Evolutionary conservation across 768 basidiomycete genomes (phyloP), one percentile per base, ranked within the genome.

Genomic region (Termitomyces heimii): DNA sequence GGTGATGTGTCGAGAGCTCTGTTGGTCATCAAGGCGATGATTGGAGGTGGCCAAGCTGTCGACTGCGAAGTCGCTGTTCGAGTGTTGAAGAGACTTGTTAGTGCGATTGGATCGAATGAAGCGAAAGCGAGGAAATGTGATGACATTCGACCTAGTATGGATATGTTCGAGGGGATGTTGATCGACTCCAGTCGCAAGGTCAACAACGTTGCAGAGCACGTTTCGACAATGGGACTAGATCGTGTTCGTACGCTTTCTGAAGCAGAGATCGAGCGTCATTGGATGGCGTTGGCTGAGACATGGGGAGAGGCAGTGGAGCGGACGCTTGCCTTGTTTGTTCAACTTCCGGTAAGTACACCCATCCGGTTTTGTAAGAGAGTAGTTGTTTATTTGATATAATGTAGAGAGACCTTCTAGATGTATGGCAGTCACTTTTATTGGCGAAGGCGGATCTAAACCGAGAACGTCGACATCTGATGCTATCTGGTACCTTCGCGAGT

Each of bases 381-480:
- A 37, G 24, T 34, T 54, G 14, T 45, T 59, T 20, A 48, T 50
- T 12, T 44, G 22, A n/a, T 16, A 52, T 22, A 24, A 55, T 9
- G 32, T 60, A 82, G 81, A 59, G 66, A 14, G 67, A 68, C 43
- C 67, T 83, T 26, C 46, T 81, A 4, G 65, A 70, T 43, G 67
- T 74, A 1, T 88, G 86, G 86, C 75, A 81, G 59, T 75, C 79
- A 0, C 72, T 88, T 18, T 68, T 88, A n/a, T 75, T 83, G 26
- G 77, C 70, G 18, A 78, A 75, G 43, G 70, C 78, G 10, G 74
- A 78, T 51, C 64, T 79, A 12, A 73, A 75, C 0, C 74, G 78
- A 55, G 73, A 66, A 22, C 65, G 65, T 32, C 68, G 67, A 1
- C 73, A 77, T 60, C 63, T 75, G 13, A 70, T 73, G 1, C 60